Base-by-base conservation (phyloP, 2,329 filamentous ascomycete species). In the Hortaea sp. region DNA sequence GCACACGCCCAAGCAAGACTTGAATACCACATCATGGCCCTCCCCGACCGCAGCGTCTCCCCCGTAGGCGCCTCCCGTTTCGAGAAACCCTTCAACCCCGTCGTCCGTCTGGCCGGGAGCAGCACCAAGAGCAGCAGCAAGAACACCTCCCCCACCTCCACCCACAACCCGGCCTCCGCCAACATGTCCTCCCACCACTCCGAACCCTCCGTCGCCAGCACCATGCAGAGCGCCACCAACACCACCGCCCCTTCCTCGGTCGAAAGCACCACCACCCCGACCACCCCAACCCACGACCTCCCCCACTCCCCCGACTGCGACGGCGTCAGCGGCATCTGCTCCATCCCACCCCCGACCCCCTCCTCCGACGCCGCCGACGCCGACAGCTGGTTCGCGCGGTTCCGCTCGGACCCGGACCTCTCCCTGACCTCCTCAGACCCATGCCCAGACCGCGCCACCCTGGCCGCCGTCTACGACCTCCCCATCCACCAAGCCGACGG, bases 401-500 rank as follows among this genome's bases (percentile, higher is more conserved):
- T 65, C 45, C 59, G 57, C 37, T 57, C 55, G 29, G 55, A 59
- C 31, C 55, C 56, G 5, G 58, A 61, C 38, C 48, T 62, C 13
- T 50, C 57, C 39, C 47, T 49, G n/a, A 29, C 48, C 35, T 39
- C 55, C 10, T 57, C 55, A 5, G 63, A 66, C 47, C 56, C 61
- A 27, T 58, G 57, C 20, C 64, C 63, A 2, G 59, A 64, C 42
- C 56, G 58, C 38, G 57, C 53, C 7, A 60, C 58, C 13, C 54
- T 66, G 7, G 58, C 57, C 30, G 56, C 55, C 7, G 60, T 61
- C 6, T 55, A 61, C 34, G 57, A 64, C 28, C 56, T 66, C n/a
- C 62, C 59, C 31, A 53, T 88, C 10, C 72, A 84, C 39, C 82
- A 85, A 62, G 69, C 69, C 34, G 63, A 81, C 47, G 79, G 81